Evolutionary conservation across 2,329 filamentous ascomycete species (phyloP), one percentile per base, ranked within the genome.

Genomic region (Pseudohalonectria lignicola): DNA sequence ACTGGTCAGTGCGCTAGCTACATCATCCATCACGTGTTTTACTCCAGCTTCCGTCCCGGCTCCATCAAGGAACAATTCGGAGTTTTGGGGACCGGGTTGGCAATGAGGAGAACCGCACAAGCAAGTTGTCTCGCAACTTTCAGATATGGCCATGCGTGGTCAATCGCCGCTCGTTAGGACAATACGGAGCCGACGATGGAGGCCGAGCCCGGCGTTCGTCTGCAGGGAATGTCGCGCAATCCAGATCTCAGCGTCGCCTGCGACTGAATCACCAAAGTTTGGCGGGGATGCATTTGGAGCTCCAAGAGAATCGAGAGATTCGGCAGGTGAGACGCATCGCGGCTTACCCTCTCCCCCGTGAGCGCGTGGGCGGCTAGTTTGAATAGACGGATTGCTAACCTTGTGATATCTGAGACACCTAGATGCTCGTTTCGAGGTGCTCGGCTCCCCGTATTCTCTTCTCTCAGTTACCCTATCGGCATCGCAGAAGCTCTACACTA

Each of bases 341-440:
- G n/a, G n/a, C n/a, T n/a, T n/a, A n/a, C n/a, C n/a, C n/a, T n/a
- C n/a, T n/a, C n/a, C n/a, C n/a, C n/a, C n/a, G n/a, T n/a, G n/a
- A n/a, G n/a, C n/a, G n/a, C n/a, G n/a, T n/a, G n/a, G n/a, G n/a
- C n/a, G n/a, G n/a, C n/a, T n/a, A n/a, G n/a, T n/a, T n/a, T n/a
- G n/a, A n/a, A n/a, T n/a, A n/a, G n/a, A n/a, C n/a, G n/a, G n/a
- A n/a, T n/a, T n/a, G n/a, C n/a, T 23, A 25, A 34, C 18, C 20
- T 16, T 23, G 5, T 10, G 19, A 23, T 36, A 20, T 30, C 10
- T 36, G n/a, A 11, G 7, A 8, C 25, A 26, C 2, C 10, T 49
- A 95, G 92, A 96, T 73, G 92, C 92, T 39, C 79, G 80, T 41
- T 98, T 98, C 60, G 86, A 96, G 61, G 86, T 96, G 34, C 68